Evolutionary conservation across 768 basidiomycete species (phyloP), one percentile per base, ranked within the genome.

Genomic region (Tylopilus sp.): DNA sequence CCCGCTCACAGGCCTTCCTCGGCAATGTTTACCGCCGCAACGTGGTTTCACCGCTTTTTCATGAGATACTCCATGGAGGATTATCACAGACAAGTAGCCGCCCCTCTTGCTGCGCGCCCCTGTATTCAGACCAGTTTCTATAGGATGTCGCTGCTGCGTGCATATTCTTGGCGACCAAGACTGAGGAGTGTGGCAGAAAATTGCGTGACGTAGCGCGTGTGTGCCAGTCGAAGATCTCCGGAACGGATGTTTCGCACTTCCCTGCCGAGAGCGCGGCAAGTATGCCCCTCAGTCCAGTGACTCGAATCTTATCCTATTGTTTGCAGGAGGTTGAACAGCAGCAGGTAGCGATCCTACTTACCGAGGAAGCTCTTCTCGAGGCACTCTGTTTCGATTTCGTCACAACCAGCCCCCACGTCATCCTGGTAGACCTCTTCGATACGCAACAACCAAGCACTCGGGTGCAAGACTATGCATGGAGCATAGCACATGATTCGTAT

Each of bases 11-110:
- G 91, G 44, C 86, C 88, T 23, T 82, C 84, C 20, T 84, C 88
- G 15, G 88, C 90, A 13, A 80, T 91, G 73, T 86, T 86, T 61
- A 90, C 91, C 22, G 89, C 91, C 22, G 89, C 90, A 22, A 88
- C 86, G 6, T 93, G 91, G 87, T 91, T 92, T 58, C 91, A 93
- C 68, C 79, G 91, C 12, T 93, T 93, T 69, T 93, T 88, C 68
- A 91, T 93, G 90, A 79, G 91, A 53, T 85, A 80, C 65, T 81
- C 89, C 23, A 81, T 90, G 80, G 83, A 86, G 60, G 87, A 91
- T 61, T 86, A 88, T 61, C 85, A 88, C 86, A 88, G 75, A 90
- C 87, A 69, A 56, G 74, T 70, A 53, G 30, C 33, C 33, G 40
- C n/a, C 55, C 47, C 42, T 47, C 39, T 30, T 4, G 45, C 11